phyloP scores from a whole-genome alignment of 306 rosid genomes.

The Dalbergia oliveri region DNA sequence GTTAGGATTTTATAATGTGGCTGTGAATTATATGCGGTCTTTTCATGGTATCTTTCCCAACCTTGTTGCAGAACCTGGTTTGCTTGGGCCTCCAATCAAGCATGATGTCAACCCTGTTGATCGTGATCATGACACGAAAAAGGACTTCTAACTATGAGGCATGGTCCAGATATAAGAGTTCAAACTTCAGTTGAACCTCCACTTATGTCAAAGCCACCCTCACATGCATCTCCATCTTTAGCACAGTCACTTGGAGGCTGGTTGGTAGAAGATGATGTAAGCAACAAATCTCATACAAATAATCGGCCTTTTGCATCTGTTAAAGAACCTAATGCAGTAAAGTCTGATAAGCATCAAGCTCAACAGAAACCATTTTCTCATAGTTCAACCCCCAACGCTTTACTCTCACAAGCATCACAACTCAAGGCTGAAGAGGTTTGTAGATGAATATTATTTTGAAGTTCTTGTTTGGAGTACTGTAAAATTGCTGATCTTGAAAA shows the following conservation, averaged over 20 bases:
- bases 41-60: slow-evolving; percentile 44
- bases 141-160: slow-evolving; percentile 72
- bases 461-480: slow-evolving; percentile 35
- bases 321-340: slow-evolving; percentile 65
- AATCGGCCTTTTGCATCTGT: slow-evolving; percentile 58
- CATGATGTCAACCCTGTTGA: slow-evolving; percentile 63
- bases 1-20: slow-evolving; percentile 30
- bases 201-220: slow-evolving; percentile 62
- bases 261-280: slow-evolving; percentile 73
- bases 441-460: slow-evolving; percentile 26
- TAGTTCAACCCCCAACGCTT: slow-evolving; percentile 52
- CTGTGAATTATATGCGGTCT: slow-evolving; percentile 36
- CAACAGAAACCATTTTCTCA: slow-evolving; percentile 62
- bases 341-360: slow-evolving; percentile 66
- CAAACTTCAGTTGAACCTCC: slow-evolving; percentile 75
- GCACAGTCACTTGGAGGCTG: slow-evolving; percentile 69
- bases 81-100: slow-evolving; percentile 86
- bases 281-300: slow-evolving; percentile 59
- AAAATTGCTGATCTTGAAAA: slow-evolving; percentile 20
- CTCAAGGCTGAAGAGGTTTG: slow-evolving; percentile 71
- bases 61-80: slow-evolving; percentile 76
- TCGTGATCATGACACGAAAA: slow-evolving; percentile 77
- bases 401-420: slow-evolving; percentile 55
- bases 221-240: slow-evolving; percentile 59
- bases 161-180: slow-evolving; percentile 64